Base-by-base conservation (phyloP, 495 filamentous ascomycete genomes). In the Neurospora sp. region DNA sequence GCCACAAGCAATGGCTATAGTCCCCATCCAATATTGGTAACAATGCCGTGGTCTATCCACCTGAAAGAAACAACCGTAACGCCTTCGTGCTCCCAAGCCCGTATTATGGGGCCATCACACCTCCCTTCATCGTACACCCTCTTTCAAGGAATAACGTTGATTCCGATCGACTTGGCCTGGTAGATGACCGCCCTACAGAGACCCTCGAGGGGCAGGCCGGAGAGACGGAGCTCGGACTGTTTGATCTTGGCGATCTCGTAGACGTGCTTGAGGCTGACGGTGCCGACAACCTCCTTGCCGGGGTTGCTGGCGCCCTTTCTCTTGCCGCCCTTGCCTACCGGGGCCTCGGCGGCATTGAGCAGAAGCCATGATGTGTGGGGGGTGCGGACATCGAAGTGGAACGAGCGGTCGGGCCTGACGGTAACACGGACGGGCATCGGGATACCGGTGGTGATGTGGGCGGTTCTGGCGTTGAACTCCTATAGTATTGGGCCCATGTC, bases 211-310 rank as follows among this genome's bases (percentile, higher is more conserved):
- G 89, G 86, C 81, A 97, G 80, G 44, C 93, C 94, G 9, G 91
- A 92, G 75, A 98, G 84, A 71, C 96, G 85, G 70, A 90, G 84
- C 84, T 99, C 96, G 71, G 87, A 83, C 74, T 93, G 89, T 87
- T 99, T 99, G 82, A 98, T 97, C 85, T 92, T 92, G 78, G 96
- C 96, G 81, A 99, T 99, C 86, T 98, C 95, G 79, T 95, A 98
- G 68, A 99, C 84, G 83, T 99, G 96, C 86, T 99, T 99, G 78
- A 99, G 84, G 73, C 91, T 94, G 48, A 98, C 87, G 16, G 87
- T 88, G 71, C 96, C 96, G 48, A 94, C 88, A 42, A 82, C 88
- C 77, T 96, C 93, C 72, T 91, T 88, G n/a, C 91, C 92, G 14
- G 92, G 91, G 39, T 88, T 89, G 83, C 88, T 90, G 3, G 93